phyloP scores from a whole-genome alignment of 2,329 filamentous ascomycete genomes.

The Pseudopithomyces chartarum region DNA sequence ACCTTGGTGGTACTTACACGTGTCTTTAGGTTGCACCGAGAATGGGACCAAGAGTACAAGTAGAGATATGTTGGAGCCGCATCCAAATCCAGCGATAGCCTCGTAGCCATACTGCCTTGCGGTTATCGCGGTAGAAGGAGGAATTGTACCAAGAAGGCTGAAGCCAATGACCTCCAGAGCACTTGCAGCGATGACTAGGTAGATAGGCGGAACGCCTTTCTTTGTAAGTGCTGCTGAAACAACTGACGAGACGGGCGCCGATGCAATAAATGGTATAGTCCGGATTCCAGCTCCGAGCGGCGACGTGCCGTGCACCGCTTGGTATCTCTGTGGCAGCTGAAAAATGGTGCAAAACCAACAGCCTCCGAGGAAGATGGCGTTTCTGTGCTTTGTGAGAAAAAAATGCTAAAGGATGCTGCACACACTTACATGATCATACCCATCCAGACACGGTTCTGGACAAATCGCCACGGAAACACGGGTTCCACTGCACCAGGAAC shows the following conservation, averaged over 20 bases:
- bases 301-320: neutral
- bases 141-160: neutral
- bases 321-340: neutral
- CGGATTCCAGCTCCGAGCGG: neutral
- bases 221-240: neutral
- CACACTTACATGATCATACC: conserved; percentile 15
- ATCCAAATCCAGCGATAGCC: neutral
- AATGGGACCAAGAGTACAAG: neutral
- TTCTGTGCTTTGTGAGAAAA: conserved; percentile 5
- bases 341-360: conserved; percentile 22
- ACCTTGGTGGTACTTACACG: neutral
- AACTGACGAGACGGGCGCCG: neutral
- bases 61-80: neutral
- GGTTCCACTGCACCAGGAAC: conserved; percentile 6
- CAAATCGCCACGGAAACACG: conserved; percentile 19
- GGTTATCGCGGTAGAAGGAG: neutral
- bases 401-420: neutral
- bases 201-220: neutral
- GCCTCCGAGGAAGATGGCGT: conserved; percentile 14
- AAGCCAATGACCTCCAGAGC: neutral
- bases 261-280: neutral
- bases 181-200: neutral
- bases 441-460: conserved; percentile 7
- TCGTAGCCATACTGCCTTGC: neutral
- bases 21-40: neutral